Evolutionary conservation across 2,329 filamentous ascomycete genomes (phyloP).

Genomic region (Drechslerella coelobrocha): DNA sequence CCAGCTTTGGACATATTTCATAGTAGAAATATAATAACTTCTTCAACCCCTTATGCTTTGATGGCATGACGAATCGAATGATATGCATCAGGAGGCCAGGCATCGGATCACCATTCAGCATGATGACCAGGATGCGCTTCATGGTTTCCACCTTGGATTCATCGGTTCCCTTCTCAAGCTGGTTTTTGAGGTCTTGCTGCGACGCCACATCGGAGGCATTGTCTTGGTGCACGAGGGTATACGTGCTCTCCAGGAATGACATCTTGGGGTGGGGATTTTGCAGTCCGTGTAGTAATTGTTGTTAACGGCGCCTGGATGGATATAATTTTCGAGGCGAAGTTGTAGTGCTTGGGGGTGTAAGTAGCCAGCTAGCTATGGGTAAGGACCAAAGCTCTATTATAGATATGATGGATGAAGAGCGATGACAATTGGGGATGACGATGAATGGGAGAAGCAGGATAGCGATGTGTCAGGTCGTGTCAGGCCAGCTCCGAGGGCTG

Average conservation of each 20-base stretch:
- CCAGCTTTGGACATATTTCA: conserved; percentile 96
- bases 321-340: conserved; percentile 8
- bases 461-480: conserved; percentile 11
- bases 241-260: conserved; percentile 90
- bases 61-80: conserved; percentile 99
- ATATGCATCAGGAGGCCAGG: conserved; percentile 97
- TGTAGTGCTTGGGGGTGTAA: conserved; percentile 1
- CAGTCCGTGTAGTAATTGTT: conserved; percentile 58
- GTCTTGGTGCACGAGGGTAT: conserved; percentile 97
- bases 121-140: conserved; percentile 94
- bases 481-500: conserved; percentile 10
- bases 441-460: conserved; percentile 4
- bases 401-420: background rate
- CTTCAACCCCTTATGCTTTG: conserved; percentile 93
- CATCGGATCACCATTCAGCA: conserved; percentile 98
- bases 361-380: conserved; percentile 1
- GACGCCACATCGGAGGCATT: conserved; percentile 91
- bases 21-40: conserved; percentile 99
- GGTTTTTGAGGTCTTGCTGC: conserved; percentile 86
- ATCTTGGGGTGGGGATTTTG: conserved; percentile 68
- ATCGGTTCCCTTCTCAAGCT: conserved; percentile 92
- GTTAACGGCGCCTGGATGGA: conserved; percentile 14
- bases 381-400: background rate
- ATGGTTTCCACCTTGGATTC: conserved; percentile 93
- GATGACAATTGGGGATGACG: conserved; percentile 10